Evolutionary conservation across 768 basidiomycete species (phyloP).

Genomic region (Ramaria sp.): DNA sequence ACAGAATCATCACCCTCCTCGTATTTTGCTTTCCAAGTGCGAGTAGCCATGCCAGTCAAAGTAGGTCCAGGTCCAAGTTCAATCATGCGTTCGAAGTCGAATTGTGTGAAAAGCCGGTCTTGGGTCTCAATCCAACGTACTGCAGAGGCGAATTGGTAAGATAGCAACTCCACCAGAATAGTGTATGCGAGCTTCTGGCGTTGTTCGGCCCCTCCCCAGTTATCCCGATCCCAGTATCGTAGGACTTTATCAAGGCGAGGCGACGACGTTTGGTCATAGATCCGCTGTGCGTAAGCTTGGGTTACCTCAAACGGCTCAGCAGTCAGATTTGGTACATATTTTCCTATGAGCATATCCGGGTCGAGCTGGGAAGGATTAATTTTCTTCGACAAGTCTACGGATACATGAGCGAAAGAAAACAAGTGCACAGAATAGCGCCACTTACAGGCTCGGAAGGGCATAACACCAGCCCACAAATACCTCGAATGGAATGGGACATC

Average conservation of each 20-base stretch:
- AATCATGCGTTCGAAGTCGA: constrained; percentile 85
- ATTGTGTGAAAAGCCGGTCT: constrained; percentile 81
- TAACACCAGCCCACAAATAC: constrained; percentile 96
- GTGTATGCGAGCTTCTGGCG: constrained; percentile 92
- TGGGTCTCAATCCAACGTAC: constrained; percentile 99
- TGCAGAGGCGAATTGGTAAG: constrained; percentile 97
- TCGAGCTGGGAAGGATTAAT: constrained; percentile 86
- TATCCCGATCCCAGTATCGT: constrained; percentile 84
- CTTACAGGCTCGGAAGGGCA: constrained; percentile 95
- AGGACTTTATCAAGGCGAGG: constrained; percentile 94
- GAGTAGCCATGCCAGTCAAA: constrained; percentile 86
- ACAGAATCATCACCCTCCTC: constrained; percentile 82
- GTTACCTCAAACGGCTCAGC: constrained; percentile 79
- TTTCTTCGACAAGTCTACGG: constrained; percentile 88
- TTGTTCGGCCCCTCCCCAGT: constrained; percentile 72
- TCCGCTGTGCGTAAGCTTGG: constrained; percentile 83
- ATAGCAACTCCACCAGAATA: constrained; percentile 91
- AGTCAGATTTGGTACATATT: constrained; percentile 96
- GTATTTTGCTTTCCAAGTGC: constrained; percentile 89
- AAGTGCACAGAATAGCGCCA: constrained; percentile 13
- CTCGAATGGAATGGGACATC: constrained; percentile 99
- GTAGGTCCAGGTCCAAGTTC: constrained; percentile 96
- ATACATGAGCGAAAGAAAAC: constrained; percentile 5
- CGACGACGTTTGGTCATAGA: constrained; percentile 94
- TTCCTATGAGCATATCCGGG: constrained; percentile 87